These are phyloP conservation scores for Pseudisothecium myosuroides DNA, from an alignment of 225 moss, liverwort and hornwort genomes.

Conservation along the genomic window DNA sequence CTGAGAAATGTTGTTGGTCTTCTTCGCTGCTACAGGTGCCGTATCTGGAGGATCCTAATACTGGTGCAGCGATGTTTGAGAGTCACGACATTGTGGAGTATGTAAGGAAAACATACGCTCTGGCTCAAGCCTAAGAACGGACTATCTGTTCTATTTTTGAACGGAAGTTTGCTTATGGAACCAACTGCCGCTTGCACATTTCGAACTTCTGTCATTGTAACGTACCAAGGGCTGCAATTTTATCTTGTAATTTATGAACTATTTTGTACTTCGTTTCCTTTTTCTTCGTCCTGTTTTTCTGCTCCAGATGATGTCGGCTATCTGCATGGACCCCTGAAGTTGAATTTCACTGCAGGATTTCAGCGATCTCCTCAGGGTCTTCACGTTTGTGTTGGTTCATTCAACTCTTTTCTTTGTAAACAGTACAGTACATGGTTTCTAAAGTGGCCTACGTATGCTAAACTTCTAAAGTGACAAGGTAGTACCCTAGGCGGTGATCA, in stretches of 20 bases:
- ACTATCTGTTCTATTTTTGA: background rate
- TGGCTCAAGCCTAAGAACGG: constrained; percentile 13
- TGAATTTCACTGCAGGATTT: background rate
- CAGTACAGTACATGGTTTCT: background rate
- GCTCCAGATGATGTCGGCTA: background rate
- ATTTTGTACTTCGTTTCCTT: background rate
- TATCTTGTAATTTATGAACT: background rate
- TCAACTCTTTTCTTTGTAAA: background rate
- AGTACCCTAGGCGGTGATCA: background rate
- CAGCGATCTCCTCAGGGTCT: background rate
- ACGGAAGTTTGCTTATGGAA: background rate
- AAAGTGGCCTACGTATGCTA: background rate
- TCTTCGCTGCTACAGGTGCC: constrained; percentile 49
- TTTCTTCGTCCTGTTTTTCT: background rate
- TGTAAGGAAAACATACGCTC: constrained; percentile 63
- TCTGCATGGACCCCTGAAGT: background rate
- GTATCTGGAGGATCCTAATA: constrained; percentile 94
- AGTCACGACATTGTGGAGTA: constrained; percentile 85
- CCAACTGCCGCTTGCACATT: background rate
- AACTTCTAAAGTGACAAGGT: background rate
- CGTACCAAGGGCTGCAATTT: constrained; percentile 4
- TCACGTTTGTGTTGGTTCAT: background rate
- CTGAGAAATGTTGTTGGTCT: background rate
- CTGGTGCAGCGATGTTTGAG: constrained; percentile 85
- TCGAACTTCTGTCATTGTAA: background rate